phyloP scores from a whole-genome alignment of 2,329 filamentous ascomycete genomes.

The Apiospora malaysiana region DNA sequence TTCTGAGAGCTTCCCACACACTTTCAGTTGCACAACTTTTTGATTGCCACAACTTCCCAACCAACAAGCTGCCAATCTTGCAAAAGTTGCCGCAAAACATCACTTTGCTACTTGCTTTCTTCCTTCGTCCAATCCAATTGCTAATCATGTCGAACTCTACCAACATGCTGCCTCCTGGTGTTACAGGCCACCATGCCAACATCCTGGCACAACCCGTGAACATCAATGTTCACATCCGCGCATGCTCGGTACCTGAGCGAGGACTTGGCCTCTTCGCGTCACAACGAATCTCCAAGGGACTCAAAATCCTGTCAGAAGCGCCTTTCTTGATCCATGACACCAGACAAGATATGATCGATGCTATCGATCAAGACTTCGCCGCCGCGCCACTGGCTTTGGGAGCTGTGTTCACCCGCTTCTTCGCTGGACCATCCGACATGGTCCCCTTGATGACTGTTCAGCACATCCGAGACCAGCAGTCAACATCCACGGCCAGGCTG shows the following conservation, averaged over 20 bases:
- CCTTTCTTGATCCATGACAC: neutral
- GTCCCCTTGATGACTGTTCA: neutral
- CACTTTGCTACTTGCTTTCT: neutral
- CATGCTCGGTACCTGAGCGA: neutral
- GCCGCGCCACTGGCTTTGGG: rapidly evolving
- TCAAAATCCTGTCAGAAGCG: neutral
- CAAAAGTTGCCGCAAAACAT: neutral
- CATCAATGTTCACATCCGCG: neutral
- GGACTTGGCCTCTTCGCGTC: neutral
- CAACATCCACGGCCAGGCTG: neutral
- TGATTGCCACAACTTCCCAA: too few relatives aligned
- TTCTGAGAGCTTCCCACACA: too few relatives aligned
- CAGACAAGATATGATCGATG: neutral
- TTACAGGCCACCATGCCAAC: too few relatives aligned
- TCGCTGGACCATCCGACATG: neutral
- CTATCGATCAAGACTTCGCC: neutral
- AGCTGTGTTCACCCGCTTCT: neutral
- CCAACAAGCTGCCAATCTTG: neutral
- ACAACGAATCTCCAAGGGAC: neutral
- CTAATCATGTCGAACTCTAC: neutral
- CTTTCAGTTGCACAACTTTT: too few relatives aligned
- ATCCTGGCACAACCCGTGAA: neutral
- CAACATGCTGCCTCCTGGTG: neutral
- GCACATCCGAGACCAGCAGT: too few relatives aligned
- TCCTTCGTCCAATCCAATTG: neutral